phyloP scores from a whole-genome alignment of 768 basidiomycete species.

The Psilocybe subaeruginosa region DNA sequence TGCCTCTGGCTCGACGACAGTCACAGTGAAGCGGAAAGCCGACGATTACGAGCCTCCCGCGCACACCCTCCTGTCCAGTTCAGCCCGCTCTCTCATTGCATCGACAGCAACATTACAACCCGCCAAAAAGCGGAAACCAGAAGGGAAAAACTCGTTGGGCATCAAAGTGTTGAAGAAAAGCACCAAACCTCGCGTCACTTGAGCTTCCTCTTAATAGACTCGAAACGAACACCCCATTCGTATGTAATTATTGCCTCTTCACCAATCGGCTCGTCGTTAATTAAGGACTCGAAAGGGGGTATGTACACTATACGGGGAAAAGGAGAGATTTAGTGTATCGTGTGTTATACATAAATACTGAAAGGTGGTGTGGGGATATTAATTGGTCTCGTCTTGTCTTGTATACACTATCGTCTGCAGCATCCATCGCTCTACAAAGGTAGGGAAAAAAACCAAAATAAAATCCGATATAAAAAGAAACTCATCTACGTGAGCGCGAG shows the following conservation, averaged over 20 bases:
- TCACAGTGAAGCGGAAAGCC: constrained; percentile 89
- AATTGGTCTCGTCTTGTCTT: too few species aligned
- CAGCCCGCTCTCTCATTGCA: constrained; percentile 59
- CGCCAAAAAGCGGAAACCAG: constrained; percentile 65
- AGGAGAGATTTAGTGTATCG: not conserved
- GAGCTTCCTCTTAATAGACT: too few species aligned
- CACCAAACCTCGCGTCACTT: constrained; percentile 2
- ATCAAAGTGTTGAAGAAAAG: constrained; percentile 72
- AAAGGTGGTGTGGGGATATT: not conserved
- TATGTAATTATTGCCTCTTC: not conserved
- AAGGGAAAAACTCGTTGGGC: constrained; percentile 66
- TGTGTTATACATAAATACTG: constrained; percentile 11
- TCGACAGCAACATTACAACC: constrained; percentile 44
- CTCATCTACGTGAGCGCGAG: constrained; percentile 33
- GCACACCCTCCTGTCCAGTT: constrained; percentile 68
- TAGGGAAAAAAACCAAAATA: constrained; percentile 1
- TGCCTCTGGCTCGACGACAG: constrained; percentile 21
- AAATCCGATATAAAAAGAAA: not conserved
- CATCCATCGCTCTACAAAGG: not conserved
- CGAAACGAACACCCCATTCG: too few species aligned
- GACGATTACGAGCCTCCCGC: constrained; percentile 77
- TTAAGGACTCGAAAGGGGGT: constrained; percentile 3
- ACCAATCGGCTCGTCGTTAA: not conserved
- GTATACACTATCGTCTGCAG: too few species aligned
- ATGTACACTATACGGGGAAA: constrained; percentile 6